These are phyloP conservation scores for Anisogramma anomala DNA, from an alignment of 2,329 filamentous ascomycete genomes.

Conservation along the genomic window DNA sequence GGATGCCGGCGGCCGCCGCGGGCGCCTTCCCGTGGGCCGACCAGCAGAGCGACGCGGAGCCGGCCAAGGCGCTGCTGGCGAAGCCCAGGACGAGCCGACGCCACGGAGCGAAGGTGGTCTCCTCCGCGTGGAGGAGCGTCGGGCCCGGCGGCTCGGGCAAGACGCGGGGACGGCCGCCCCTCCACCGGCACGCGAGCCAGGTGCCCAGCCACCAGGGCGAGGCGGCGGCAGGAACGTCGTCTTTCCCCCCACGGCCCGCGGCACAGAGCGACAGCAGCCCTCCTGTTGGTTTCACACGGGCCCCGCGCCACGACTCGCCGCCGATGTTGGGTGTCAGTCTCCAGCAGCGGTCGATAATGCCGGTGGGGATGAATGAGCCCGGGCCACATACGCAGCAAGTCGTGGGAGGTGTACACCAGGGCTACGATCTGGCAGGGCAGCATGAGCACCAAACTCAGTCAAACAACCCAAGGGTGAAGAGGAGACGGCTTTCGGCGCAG, in stretches of 20 bases:
- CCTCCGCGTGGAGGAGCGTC: constrained; percentile 74
- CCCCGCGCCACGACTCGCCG: constrained; percentile 21
- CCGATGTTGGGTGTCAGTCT: constrained; percentile 1
- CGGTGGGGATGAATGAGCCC: constrained; percentile 1
- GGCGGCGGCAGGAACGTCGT: constrained; percentile 26
- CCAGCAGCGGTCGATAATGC: not conserved
- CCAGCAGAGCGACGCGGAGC: constrained; percentile 48
- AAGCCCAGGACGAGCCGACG: constrained; percentile 45
- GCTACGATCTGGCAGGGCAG: constrained; percentile 1
- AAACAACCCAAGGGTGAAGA: constrained; percentile 23
- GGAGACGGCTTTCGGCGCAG: constrained; percentile 46
- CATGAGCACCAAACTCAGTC: not conserved
- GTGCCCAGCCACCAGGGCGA: constrained; percentile 25
- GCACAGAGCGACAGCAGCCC: too few species aligned
- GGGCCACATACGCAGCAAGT: constrained; percentile 1
- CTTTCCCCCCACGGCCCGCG: constrained; percentile 56
- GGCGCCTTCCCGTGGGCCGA: constrained; percentile 41
- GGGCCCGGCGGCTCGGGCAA: constrained; percentile 54
- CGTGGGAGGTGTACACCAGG: not conserved
- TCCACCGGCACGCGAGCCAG: constrained; percentile 36
- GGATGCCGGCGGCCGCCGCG: constrained; percentile 52
- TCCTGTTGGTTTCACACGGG: too few species aligned
- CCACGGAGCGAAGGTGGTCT: constrained; percentile 74
- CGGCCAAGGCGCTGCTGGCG: constrained; percentile 60
- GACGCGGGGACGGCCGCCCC: constrained; percentile 67